A percentile compares a stretch with the other conserved stretches of the same genome.
Evolutionary conservation across 306 rosid genomes (phyloP).

Genomic region (Quercus suber): DNA sequence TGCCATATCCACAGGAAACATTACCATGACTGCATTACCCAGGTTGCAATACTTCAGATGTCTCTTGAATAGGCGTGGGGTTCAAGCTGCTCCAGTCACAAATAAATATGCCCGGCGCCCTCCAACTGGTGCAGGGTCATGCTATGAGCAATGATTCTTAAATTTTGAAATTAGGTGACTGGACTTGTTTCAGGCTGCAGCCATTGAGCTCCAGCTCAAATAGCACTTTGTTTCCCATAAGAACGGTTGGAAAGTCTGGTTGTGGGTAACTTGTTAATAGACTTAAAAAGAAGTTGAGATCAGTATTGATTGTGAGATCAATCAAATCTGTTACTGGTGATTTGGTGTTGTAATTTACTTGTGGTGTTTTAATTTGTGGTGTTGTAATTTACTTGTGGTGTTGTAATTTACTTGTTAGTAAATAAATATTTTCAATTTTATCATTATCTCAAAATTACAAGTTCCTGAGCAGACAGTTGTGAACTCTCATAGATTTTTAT

Average conservation of each 20-base stretch:
- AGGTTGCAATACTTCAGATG: slow-evolving; percentile 82
- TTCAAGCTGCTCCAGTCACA: slow-evolving; percentile 79
- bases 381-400: not conserved
- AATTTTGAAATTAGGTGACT: not conserved
- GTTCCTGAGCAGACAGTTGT: not conserved
- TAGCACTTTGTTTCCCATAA: too few species aligned
- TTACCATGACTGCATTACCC: slow-evolving; percentile 44
- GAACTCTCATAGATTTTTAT: not conserved
- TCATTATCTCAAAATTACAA: not conserved
- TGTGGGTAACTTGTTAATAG: too few species aligned
- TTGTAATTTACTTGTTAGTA: not conserved
- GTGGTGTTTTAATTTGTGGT: not conserved
- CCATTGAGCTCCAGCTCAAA: too few species aligned
- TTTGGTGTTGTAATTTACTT: not conserved
- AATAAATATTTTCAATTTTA: not conserved
- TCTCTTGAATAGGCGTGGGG: slow-evolving; percentile 74
- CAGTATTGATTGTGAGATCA: not conserved
- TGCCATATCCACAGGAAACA: slow-evolving; percentile 32
- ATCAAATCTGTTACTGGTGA: not conserved
- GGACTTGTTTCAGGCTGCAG: not conserved
- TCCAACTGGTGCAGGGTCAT: slow-evolving; percentile 79
- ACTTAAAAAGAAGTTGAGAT: too few species aligned
- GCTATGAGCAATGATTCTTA: slow-evolving; percentile 62
- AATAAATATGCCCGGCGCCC: slow-evolving; percentile 64
- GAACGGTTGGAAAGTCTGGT: too few species aligned